These are phyloP conservation scores for Gymnopilus junonius DNA, from an alignment of 768 basidiomycete genomes.

Conservation along the genomic window DNA sequence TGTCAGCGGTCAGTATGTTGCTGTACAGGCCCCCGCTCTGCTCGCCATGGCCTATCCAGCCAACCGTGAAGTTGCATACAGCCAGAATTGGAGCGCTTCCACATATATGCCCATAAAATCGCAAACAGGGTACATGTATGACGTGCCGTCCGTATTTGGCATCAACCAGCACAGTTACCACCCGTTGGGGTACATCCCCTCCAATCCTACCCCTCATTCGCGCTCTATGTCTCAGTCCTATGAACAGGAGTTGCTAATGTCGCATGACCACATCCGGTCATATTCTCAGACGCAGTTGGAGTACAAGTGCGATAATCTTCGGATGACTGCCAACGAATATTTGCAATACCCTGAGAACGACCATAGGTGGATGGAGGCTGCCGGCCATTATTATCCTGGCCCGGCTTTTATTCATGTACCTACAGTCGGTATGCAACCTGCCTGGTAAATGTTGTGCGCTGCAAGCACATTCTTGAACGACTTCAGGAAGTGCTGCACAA, in stretches of 20 bases:
- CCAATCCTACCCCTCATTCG: conserved; percentile 47
- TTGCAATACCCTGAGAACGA: conserved; percentile 39
- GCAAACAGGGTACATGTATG: conserved; percentile 42
- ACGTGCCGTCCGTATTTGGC: conserved; percentile 35
- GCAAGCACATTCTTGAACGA: conserved; percentile 7
- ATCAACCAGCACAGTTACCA: conserved; percentile 39
- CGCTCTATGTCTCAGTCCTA: conserved; percentile 63
- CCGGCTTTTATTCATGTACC: conserved; percentile 48
- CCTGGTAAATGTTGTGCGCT: conserved; percentile 30
- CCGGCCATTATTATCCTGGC: conserved; percentile 42
- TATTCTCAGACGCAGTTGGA: conserved; percentile 65
- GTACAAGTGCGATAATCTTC: conserved; percentile 51
- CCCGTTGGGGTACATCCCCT: conserved; percentile 40
- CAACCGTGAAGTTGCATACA: conserved; percentile 36
- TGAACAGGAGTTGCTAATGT: conserved; percentile 50
- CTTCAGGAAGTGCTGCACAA: conserved; percentile 14
- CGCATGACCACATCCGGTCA: conserved; percentile 57
- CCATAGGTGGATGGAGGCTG: conserved; percentile 46
- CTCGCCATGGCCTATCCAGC: conserved; percentile 37
- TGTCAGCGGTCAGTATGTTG: conserved; percentile 62
- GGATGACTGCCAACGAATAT: conserved; percentile 46
- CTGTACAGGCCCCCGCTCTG: conserved; percentile 57
- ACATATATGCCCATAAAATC: conserved; percentile 42
- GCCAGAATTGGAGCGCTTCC: conserved; percentile 44
- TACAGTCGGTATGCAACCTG: conserved; percentile 48